Evolutionary conservation across 139 green algal species (phyloP).

Genomic region (Coccomyxa sp.): DNA sequence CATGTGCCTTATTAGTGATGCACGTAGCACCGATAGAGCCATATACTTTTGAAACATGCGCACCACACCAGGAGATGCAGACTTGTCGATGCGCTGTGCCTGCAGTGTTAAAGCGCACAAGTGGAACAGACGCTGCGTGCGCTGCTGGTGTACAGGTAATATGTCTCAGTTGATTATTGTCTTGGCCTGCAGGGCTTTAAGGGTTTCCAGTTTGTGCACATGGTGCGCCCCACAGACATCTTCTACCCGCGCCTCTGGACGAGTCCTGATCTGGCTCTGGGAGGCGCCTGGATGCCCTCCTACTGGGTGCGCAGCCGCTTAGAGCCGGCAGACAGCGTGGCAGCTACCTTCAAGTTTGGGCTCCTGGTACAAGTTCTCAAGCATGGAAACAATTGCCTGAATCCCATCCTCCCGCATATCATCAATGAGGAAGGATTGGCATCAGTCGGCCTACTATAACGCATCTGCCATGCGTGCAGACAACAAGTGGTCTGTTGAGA

Average conservation of each 20-base stretch:
- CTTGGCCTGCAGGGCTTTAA: slow-evolving; percentile 22
- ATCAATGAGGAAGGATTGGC: background rate
- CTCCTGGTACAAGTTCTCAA: background rate
- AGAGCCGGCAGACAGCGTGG: background rate
- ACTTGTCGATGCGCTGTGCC: background rate
- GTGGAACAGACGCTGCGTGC: too few relatives aligned
- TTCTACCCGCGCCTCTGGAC: slow-evolving; percentile 34
- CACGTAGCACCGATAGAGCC: background rate
- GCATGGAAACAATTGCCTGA: background rate
- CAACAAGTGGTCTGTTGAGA: too few relatives aligned
- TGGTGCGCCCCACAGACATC: slow-evolving; percentile 14
- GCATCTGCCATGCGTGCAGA: background rate
- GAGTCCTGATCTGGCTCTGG: background rate
- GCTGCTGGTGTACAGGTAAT: too few relatives aligned
- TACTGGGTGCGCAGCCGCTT: slow-evolving; percentile 9
- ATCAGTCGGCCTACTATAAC: background rate
- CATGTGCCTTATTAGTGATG: background rate
- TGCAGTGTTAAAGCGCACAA: background rate
- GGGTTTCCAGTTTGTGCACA: slow-evolving; percentile 22
- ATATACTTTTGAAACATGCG: background rate
- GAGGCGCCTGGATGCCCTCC: slow-evolving; percentile 9
- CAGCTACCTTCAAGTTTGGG: background rate
- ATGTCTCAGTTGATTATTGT: too few relatives aligned
- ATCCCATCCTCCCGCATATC: background rate
- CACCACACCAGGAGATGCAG: background rate